A percentile compares a stretch with the other conserved stretches of the same genome.
phyloP scores from a whole-genome alignment of 768 basidiomycete genomes.

The Leccinum arenicola region DNA sequence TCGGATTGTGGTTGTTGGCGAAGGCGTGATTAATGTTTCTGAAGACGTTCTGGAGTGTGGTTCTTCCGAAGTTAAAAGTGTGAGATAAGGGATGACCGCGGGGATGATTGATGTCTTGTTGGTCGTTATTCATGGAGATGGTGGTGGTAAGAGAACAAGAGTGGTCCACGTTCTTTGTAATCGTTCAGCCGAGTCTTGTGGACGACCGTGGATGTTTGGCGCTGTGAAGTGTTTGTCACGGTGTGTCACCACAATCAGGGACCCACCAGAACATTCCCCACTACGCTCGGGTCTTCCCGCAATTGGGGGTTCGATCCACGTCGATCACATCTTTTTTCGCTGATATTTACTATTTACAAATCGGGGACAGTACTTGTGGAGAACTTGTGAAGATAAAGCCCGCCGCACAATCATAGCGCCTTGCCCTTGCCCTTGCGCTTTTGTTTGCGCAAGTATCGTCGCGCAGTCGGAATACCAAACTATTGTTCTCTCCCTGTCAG shows the following conservation, averaged over 20 bases:
- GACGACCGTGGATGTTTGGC: background rate
- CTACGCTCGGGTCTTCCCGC: background rate
- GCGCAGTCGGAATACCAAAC: slow-evolving; percentile 64
- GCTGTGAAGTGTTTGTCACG: slow-evolving; percentile 12
- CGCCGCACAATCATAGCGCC: slow-evolving; percentile 20
- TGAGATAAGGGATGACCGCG: slow-evolving; percentile 13
- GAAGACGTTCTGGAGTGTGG: slow-evolving; percentile 29
- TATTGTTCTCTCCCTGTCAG: slow-evolving; percentile 25
- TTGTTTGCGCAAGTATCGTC: slow-evolving; percentile 47
- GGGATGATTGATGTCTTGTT: slow-evolving; percentile 7
- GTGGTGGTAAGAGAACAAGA: slow-evolving; percentile 22
- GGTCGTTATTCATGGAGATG: slow-evolving; percentile 20
- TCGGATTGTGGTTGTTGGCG: slow-evolving; percentile 3
- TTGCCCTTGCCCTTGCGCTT: slow-evolving; percentile 33
- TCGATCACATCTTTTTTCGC: background rate
- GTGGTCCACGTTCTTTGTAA: slow-evolving; percentile 8
- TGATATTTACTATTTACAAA: too few relatives aligned
- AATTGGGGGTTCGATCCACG: slow-evolving; percentile 16
- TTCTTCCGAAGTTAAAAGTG: slow-evolving; percentile 23
- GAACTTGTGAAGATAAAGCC: background rate
- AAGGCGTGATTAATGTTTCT: slow-evolving; percentile 34
- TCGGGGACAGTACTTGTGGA: too few relatives aligned
- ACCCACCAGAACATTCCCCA: slow-evolving; percentile 34
- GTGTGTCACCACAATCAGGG: slow-evolving; percentile 12
- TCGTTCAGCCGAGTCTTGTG: background rate